These are phyloP conservation scores for Lactuca sativa DNA, from an alignment of 129 eudicot genomes.

Conservation along the genomic window DNA sequence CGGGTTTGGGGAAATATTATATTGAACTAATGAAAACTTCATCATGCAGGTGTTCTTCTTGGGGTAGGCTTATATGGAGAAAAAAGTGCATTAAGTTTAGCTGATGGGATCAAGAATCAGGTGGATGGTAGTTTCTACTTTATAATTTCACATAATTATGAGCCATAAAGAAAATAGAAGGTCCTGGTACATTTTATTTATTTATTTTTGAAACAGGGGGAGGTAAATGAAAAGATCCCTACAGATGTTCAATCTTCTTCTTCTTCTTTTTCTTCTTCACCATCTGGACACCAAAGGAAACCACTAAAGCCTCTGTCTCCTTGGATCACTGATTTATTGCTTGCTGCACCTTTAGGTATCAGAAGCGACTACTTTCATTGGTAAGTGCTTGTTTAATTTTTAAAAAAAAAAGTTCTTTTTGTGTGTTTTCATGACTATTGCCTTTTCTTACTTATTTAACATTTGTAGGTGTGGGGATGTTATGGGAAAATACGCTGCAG, in stretches of 20 bases:
- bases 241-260: slow-evolving; percentile 28
- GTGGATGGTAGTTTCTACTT: no score
- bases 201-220: no score
- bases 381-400: slow-evolving; percentile 38
- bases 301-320: slow-evolving; percentile 88
- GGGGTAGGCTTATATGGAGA: no score
- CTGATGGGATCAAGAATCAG: no score
- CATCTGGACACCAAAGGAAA: slow-evolving; percentile 56
- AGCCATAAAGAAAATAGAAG: no score
- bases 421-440: background rate
- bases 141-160: no score
- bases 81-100: no score
- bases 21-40: no score
- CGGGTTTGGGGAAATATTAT: no score
- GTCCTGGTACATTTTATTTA: no score
- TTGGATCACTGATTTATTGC: slow-evolving; percentile 94
- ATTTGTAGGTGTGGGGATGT: slow-evolving; percentile 89
- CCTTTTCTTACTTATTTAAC: background rate
- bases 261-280: slow-evolving; percentile 30
- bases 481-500: slow-evolving; percentile 96
- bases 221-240: no score
- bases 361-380: slow-evolving; percentile 98
- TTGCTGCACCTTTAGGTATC: slow-evolving; percentile 93
- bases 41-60: no score
- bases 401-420: background rate